Base-by-base conservation (phyloP, 192 early-diverging fungal genomes). In the Chytriomyces hyalinus region DNA sequence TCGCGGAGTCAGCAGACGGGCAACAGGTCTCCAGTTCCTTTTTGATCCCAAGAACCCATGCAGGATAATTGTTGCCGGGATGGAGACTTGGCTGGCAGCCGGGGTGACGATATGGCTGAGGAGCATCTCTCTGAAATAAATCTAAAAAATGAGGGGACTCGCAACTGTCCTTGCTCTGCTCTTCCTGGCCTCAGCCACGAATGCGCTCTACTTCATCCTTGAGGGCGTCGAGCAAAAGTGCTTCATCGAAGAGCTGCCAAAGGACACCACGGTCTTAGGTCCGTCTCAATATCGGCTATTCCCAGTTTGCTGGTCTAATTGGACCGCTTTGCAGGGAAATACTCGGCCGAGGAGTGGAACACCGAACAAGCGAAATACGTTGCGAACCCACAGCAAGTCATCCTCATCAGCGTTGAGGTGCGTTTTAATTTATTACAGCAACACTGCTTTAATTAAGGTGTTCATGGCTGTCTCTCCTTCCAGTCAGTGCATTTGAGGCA, bases 11-110 rank as follows among this genome's bases (percentile, higher is more conserved):
- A 96, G 86, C 8, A 87, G 83, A 74, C 92, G 92, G 36, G 92
- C 84, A 28, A 98, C 86, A 4, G 94, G 91, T 11, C 74, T 11
- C 74, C 74, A 76, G 64, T 76, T 66, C 11, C 6, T 17, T 79
- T 97, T 97, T 0, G 92, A 94, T 11, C 96, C 96, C 81, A 98
- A 95, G 22, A 98, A 85, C 44, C 96, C 96, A 80, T 96, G 96
- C 45, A 95, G 85, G 67, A 98, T 91, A 9, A 85, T 49, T 5
- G 84, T 77, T 44, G 75, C 36, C 57, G 50, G 77, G 49, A 20
- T 60, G 76, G 49, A 20, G 50, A 15, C 17, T 11, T 24, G 51
- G 51, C 70, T 71, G 70, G 43, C 13, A 20, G 24, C 20, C n/a
- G 11, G 26, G 43, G 47, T n/a, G 11, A 47, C 8, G 66, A 7